A percentile compares a stretch with the other conserved stretches of the same genome.
Conservation (phyloP, 2,329 filamentous ascomycete genomes). For the Trichoderma simmonsii region DNA sequence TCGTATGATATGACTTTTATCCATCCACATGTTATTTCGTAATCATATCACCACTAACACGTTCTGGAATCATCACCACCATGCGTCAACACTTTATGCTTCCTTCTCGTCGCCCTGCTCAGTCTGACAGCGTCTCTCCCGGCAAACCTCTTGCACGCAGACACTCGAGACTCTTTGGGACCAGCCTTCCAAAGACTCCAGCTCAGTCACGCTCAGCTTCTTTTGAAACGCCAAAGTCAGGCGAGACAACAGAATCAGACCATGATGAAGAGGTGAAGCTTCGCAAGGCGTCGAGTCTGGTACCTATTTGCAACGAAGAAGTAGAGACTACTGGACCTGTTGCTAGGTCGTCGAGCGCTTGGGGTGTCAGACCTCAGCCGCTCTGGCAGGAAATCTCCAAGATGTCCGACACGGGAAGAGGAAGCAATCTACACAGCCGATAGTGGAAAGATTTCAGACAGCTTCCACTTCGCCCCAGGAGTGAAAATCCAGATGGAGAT, state of each 20-base stretch:
- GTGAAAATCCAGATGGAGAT: background rate
- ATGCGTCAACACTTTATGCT: slow-evolving; percentile 24
- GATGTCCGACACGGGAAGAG: background rate
- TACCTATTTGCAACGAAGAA: background rate
- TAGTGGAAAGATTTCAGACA: slow-evolving; percentile 7
- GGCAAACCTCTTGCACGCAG: slow-evolving; percentile 4
- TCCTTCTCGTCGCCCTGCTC: slow-evolving; percentile 20
- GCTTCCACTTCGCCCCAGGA: background rate
- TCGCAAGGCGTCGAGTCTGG: background rate
- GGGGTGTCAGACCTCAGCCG: slow-evolving; percentile 17
- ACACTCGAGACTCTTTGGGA: background rate
- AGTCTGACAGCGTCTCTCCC: background rate
- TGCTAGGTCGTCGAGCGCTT: slow-evolving; percentile 15
- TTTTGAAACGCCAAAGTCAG: background rate
- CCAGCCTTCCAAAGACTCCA: background rate
- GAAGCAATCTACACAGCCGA: background rate
- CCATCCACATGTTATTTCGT: background rate
- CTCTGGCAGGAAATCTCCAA: slow-evolving; percentile 18
- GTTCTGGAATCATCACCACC: background rate
- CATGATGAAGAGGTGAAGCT: slow-evolving; percentile 5
- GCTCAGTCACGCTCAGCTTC: background rate
- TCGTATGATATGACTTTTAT: background rate
- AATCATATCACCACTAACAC: background rate
- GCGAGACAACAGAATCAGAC: background rate
- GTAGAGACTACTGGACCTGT: background rate